phyloP scores from a whole-genome alignment of 805 yeast species.

The Nakazawaea populi region DNA sequence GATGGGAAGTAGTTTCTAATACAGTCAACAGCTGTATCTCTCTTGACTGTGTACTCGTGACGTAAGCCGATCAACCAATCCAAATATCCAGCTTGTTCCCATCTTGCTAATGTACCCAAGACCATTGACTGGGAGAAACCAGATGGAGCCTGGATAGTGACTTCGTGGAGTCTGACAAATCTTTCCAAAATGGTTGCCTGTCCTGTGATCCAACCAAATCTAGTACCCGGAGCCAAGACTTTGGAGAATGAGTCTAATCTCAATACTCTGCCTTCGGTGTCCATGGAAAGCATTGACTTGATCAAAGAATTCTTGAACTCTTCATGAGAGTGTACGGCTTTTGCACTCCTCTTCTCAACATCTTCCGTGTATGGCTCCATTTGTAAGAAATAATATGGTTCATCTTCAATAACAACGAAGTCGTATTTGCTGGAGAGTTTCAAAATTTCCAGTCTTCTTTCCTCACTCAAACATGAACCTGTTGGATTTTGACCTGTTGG shows the following conservation, averaged over 20 bases:
- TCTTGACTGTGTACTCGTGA: constrained; percentile 77
- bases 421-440: constrained; percentile 80
- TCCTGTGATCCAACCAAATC: constrained; percentile 87
- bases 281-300: constrained; percentile 69
- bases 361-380: constrained; percentile 70
- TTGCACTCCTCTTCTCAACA: constrained; percentile 16
- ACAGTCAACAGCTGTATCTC: constrained; percentile 82
- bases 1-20: constrained; percentile 53
- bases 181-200: constrained; percentile 61
- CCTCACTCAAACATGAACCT: constrained; percentile 73
- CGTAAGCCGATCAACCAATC: constrained; percentile 86
- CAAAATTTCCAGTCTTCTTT: constrained; percentile 75
- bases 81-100: constrained; percentile 88
- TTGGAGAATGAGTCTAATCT: constrained; percentile 89
- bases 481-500: constrained; percentile 99
- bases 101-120: constrained; percentile 65
- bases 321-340: constrained; percentile 40
- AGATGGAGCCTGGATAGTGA: constrained; percentile 70
- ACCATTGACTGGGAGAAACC: constrained; percentile 75
- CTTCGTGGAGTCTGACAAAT: constrained; percentile 69
- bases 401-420: constrained; percentile 85
- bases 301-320: constrained; percentile 64
- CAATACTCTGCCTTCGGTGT: constrained; percentile 83
- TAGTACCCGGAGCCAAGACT: constrained; percentile 85
- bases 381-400: constrained; percentile 95